These are phyloP conservation scores for Capsella bursapastoris DNA, from an alignment of 345 rosid species.

Conservation along the genomic window DNA sequence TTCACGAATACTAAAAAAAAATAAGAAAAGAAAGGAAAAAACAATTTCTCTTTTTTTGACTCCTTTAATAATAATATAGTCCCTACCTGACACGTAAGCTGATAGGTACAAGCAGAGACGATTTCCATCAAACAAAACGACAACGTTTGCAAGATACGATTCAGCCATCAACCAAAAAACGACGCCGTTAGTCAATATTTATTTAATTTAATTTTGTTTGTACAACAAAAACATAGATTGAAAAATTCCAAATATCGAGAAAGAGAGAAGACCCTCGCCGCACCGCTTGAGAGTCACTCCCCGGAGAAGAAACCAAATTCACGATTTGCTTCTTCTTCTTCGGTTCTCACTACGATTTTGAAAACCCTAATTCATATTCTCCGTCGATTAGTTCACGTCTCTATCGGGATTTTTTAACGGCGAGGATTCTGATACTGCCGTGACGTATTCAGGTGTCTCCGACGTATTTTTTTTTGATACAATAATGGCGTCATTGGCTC, in stretches of 20 bases:
- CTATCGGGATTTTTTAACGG: conserved; percentile 8
- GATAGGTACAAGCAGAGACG: conserved; percentile 5
- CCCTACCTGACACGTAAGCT: conserved; percentile 31
- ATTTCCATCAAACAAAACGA: conserved; percentile 25
- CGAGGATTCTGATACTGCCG: conserved; percentile 15
- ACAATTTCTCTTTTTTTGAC: neutral
- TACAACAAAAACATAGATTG: neutral
- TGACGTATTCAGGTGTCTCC: conserved; percentile 26
- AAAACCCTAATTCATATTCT: neutral
- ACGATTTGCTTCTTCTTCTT: conserved; percentile 5
- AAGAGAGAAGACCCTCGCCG: conserved; percentile 32
- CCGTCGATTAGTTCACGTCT: conserved; percentile 12
- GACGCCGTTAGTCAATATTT: neutral
- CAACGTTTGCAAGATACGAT: neutral
- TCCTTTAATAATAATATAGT: neutral
- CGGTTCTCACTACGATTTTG: neutral
- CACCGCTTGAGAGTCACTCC: conserved; percentile 34
- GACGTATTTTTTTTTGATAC: neutral
- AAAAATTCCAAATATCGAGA: conserved; percentile 22
- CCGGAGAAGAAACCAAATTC: conserved; percentile 26
- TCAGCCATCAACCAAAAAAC: too few species aligned
- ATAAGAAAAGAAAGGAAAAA: neutral
- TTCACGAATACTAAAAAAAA: neutral
- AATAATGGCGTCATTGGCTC: conserved; percentile 54
- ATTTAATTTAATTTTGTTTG: neutral